phyloP scores from a whole-genome alignment of 169 alveolate genomes.

The Condylostoma magnum region DNA sequence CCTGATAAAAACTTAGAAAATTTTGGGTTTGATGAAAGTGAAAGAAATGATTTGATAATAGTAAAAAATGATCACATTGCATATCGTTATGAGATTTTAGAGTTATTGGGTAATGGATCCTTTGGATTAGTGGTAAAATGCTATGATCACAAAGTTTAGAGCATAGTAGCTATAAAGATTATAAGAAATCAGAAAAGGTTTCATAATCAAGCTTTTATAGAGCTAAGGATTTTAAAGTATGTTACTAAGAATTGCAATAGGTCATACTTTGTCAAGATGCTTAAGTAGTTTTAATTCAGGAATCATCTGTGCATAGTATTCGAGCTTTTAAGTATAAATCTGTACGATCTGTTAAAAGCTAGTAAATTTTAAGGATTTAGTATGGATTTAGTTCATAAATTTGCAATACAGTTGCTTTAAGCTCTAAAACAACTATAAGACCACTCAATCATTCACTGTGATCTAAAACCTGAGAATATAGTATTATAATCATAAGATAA shows the following conservation, averaged over 20 bases:
- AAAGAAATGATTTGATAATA: slow-evolving; percentile 44
- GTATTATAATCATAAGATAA: too few species aligned
- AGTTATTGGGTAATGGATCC: slow-evolving; percentile 62
- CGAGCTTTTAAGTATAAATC: slow-evolving; percentile 61
- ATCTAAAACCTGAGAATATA: too few species aligned
- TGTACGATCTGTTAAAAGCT: slow-evolving; percentile 54
- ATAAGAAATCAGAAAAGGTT: slow-evolving; percentile 65
- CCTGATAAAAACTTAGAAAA: slow-evolving; percentile 17
- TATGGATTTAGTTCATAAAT: slow-evolving; percentile 44
- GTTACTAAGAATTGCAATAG: slow-evolving; percentile 45
- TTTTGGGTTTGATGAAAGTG: slow-evolving; percentile 61
- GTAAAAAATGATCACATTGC: slow-evolving; percentile 47
- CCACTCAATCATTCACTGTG: too few species aligned
- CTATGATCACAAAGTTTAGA: slow-evolving; percentile 62
- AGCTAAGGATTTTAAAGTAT: slow-evolving; percentile 49
- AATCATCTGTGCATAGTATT: slow-evolving; percentile 62
- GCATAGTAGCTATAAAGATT: slow-evolving; percentile 57
- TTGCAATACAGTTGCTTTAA: slow-evolving; percentile 53
- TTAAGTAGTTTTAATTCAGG: slow-evolving; percentile 57
- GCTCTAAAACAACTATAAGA: slow-evolving; percentile 52
- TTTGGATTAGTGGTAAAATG: slow-evolving; percentile 65
- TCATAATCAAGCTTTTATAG: slow-evolving; percentile 59
- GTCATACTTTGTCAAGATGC: slow-evolving; percentile 51
- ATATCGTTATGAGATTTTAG: slow-evolving; percentile 59
- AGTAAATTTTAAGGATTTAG: slow-evolving; percentile 54